A percentile compares a stretch with the other conserved stretches of the same genome.
These are phyloP conservation scores for Cercospora sojina DNA, from an alignment of 2,329 filamentous ascomycete genomes.

Conservation along the genomic window DNA sequence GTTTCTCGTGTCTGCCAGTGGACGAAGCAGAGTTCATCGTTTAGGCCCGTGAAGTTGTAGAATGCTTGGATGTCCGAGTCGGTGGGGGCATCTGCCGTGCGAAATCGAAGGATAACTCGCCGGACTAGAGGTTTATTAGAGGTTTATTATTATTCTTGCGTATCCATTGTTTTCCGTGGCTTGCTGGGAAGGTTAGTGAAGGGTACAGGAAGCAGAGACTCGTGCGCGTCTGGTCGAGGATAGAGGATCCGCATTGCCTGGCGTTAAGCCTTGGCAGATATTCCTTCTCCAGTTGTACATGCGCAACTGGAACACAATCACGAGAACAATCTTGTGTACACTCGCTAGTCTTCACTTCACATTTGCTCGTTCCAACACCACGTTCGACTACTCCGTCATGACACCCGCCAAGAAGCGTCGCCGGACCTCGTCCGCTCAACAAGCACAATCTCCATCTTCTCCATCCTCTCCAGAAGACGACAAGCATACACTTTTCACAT, in stretches of 20 bases:
- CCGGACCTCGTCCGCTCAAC: not conserved
- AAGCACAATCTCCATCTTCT: not conserved
- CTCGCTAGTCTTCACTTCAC: not conserved
- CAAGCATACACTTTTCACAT: conserved; percentile 57
- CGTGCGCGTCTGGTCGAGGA: not conserved
- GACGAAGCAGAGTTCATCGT: not conserved
- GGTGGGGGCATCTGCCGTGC: not conserved
- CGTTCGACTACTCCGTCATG: not conserved
- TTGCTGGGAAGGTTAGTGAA: not conserved
- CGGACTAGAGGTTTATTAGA: not conserved
- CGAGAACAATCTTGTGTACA: not conserved
- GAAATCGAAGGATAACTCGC: not conserved
- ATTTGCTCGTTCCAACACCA: not conserved
- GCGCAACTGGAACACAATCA: not conserved
- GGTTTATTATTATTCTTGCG: not conserved
- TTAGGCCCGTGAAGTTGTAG: not conserved
- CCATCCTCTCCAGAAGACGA: conserved; percentile 19
- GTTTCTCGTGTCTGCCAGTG: not conserved
- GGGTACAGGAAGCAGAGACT: not conserved
- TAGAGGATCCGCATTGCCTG: not conserved
- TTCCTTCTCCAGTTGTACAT: not conserved
- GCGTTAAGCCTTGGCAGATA: not conserved
- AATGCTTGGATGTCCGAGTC: not conserved
- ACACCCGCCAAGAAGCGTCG: conserved; percentile 16
- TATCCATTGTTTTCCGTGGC: not conserved